phyloP scores from a whole-genome alignment of 2,329 filamentous ascomycete species.

The Penicillium sp. region DNA sequence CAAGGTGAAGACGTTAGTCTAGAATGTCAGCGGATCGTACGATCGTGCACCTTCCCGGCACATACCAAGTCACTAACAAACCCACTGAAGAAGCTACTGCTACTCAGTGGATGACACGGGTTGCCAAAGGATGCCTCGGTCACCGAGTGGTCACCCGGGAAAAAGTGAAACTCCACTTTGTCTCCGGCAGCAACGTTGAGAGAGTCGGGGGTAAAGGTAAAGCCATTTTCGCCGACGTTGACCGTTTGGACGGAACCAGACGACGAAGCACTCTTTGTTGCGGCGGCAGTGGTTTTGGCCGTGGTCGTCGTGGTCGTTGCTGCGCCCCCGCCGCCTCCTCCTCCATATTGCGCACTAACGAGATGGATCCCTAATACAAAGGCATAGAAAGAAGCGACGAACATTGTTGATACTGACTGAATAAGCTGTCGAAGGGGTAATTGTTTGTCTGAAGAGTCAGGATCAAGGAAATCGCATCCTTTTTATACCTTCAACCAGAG shows the following conservation, averaged over 20 bases:
- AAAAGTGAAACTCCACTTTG: slow-evolving; percentile 55
- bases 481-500: background rate
- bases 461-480: background rate
- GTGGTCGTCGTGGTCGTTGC: background rate
- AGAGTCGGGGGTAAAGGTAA: slow-evolving; percentile 47
- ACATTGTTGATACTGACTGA: background rate
- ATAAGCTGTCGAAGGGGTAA: background rate
- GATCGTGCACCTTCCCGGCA: background rate
- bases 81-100: slow-evolving; percentile 48
- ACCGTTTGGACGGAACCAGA: slow-evolving; percentile 20
- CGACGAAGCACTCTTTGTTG: background rate
- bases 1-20: slow-evolving; percentile 65
- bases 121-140: slow-evolving; percentile 49
- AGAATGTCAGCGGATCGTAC: background rate
- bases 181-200: slow-evolving; percentile 49
- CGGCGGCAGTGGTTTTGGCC: background rate
- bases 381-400: background rate
- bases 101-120: slow-evolving; percentile 49
- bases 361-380: background rate
- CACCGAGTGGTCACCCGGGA: slow-evolving; percentile 52
- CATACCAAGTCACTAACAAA: slow-evolving; percentile 29
- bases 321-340: background rate
- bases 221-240: slow-evolving; percentile 44
- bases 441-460: background rate
- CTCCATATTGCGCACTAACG: background rate